Base-by-base conservation (phyloP, 257 asterid species). In the Solanum acaule region DNA sequence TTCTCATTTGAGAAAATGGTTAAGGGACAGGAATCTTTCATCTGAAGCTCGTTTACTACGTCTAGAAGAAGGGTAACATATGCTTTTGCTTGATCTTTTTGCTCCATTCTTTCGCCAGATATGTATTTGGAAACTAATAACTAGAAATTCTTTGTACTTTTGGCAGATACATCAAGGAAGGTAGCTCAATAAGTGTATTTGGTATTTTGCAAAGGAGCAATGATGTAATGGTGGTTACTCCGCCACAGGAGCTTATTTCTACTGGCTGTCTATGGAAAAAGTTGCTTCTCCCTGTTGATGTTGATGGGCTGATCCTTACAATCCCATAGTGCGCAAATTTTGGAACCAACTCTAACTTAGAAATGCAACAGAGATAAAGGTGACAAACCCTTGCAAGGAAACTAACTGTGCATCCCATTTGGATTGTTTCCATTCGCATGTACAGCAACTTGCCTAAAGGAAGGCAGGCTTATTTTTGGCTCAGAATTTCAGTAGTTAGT, bases 51-150 rank as follows among this genome's bases (percentile, higher is more conserved):
- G 91, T 56, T 72, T 87, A 34, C 83, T 92, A 31, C 88, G 90
- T 33, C 89, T 89, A 71, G 91, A 88, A 87, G 93, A 92, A 92
- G 94, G 94, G 94, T 92, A 87, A 88, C 70, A 14, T 38, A 38
- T 46, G 70, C 29, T 81, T 46, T 16, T 81, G 85, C 25, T 42
- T 29, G 22, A 29, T 38, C 40, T 14, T 68, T 16, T 29, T 29
- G 49, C 15, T 15, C 9, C 8, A 56, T 20, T 29, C 73, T 76
- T 14, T 35, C 10, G 3, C 10, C n/a, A 65, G 61, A 22, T 13
- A 14, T 40, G 11, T 20, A 75, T 77, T 63, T 31, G 56, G 46
- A 10, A 42, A 42, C 44, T 18, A 10, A 70, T 10, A 16, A 22
- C 27, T 15, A 67, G 2, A 70, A 31, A 42, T 18, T 31, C 22